Base-by-base conservation (phyloP, 805 yeast genomes). In the Schizosaccharomyces cryophilus region DNA sequence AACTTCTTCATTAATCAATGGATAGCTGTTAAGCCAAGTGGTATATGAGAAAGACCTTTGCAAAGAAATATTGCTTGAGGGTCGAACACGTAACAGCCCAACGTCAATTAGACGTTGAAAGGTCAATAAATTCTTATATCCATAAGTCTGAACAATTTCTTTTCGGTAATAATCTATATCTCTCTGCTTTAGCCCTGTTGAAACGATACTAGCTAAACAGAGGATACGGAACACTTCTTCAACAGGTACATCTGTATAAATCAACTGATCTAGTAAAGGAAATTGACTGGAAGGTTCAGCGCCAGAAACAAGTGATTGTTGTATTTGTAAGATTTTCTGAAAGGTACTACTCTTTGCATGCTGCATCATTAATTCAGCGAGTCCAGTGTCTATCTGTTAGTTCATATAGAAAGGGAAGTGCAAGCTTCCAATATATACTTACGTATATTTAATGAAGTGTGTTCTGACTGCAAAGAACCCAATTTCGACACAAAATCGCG, bases 401-500 rank as follows among this genome's bases (percentile, higher is more conserved):
- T 17, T 51, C 3, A 45, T 45, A n/a, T n/a, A n/a, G n/a, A n/a
- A n/a, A n/a, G n/a, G n/a, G n/a, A n/a, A n/a, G n/a, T n/a, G n/a
- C n/a, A 9, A 45, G 9, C 26, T 45, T 21, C 26, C 21, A 42
- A n/a, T 6, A 11, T 6, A 11, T 1, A 51, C 56, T 6, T 51
- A 51, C 56, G 35, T 24, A 51, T 51, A 51, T 84, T 79, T 35
- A 93, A 77, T 65, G 80, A 73, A 48, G 77, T 81, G 69, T 88
- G 95, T 59, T 79, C 76, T 7, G 75, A 72, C 62, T 87, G 89
- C 59, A 90, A 70, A 15, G 75, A 76, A 7, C 84, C 82, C 40
- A 90, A 73, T 56, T 80, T 82, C 21, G 80, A 79, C 7, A 90
- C 95, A 66, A 89, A 80, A 59, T 75, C 72, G 67, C 82, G 82